Conservation (phyloP, 495 filamentous ascomycete species). For the Xeromyces bisporus region DNA sequence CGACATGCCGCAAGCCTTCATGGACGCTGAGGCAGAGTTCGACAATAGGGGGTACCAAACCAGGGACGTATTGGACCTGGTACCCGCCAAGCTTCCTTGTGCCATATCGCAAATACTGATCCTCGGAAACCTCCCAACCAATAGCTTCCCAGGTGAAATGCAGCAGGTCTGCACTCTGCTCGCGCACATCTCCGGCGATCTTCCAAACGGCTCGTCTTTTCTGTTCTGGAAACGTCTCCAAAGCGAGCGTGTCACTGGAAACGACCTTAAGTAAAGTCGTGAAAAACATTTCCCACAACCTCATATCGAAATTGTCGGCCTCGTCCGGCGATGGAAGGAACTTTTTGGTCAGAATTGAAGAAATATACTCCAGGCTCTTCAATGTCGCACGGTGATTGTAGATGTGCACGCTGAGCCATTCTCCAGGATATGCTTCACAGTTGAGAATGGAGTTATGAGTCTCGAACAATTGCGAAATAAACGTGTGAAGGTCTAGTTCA, state of each 20-base stretch:
- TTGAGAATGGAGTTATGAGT: constrained; percentile 78
- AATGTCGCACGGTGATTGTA: constrained; percentile 89
- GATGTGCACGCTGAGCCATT: constrained; percentile 85
- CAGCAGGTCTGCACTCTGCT: constrained; percentile 74
- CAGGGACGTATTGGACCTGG: constrained; percentile 95
- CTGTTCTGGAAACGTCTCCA: constrained; percentile 95
- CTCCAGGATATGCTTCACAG: constrained; percentile 75
- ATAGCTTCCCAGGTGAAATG: constrained; percentile 85
- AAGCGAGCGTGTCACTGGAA: constrained; percentile 67
- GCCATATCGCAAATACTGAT: constrained; percentile 57
- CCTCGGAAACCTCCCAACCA: constrained; percentile 79
- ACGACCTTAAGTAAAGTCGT: constrained; percentile 76
- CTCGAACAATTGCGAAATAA: constrained; percentile 53
- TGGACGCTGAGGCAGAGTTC: constrained; percentile 92
- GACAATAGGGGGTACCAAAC: constrained; percentile 77
- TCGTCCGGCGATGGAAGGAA: constrained; percentile 80
- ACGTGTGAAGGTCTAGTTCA: constrained; percentile 54
- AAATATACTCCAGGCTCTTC: constrained; percentile 71
- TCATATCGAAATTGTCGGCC: constrained; percentile 81
- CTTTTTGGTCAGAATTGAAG: constrained; percentile 54
- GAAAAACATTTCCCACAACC: constrained; percentile 89
- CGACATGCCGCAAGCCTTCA: constrained; percentile 73
- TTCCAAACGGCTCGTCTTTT: constrained; percentile 95
- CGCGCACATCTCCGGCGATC: constrained; percentile 90
- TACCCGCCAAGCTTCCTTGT: constrained; percentile 81